Percentiles rank a stretch among this genome's conserved stretches.
phyloP scores from a whole-genome alignment of 192 early-diverging fungal genomes.

The Coemansia reversa region DNA sequence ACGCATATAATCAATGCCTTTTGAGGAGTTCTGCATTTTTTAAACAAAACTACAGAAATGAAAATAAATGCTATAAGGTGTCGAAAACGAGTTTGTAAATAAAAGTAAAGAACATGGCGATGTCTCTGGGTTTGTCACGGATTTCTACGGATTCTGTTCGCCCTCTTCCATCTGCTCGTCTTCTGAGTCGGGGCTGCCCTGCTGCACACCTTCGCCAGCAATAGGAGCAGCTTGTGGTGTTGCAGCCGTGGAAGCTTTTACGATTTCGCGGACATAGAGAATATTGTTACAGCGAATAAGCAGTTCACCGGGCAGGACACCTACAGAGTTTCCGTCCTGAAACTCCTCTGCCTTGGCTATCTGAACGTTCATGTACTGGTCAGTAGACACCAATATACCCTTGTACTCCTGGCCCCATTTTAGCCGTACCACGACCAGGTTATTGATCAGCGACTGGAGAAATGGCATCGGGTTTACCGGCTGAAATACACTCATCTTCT shows the following conservation, averaged over 20 bases:
- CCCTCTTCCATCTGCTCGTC: conserved; percentile 54
- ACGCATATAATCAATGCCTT: too few relatives aligned
- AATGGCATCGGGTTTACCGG: conserved; percentile 99
- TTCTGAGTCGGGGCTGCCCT: conserved; percentile 11
- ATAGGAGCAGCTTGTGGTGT: background rate
- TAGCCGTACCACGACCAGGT: conserved; percentile 87
- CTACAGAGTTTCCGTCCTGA: conserved; percentile 85
- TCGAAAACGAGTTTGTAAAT: background rate
- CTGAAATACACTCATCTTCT: conserved; percentile 57
- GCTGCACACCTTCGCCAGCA: conserved; percentile 1
- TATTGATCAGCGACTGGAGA: conserved; percentile 87
- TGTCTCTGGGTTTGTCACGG: too few relatives aligned
- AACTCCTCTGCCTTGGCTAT: conserved; percentile 94
- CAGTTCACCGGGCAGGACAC: conserved; percentile 83
- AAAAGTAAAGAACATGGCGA: background rate
- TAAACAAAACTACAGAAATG: background rate
- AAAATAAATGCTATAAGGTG: background rate
- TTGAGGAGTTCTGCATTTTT: too few relatives aligned
- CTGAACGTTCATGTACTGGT: conserved; percentile 98
- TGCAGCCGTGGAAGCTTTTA: conserved; percentile 26
- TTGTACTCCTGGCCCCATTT: conserved; percentile 99
- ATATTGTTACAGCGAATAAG: conserved; percentile 92
- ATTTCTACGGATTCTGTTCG: conserved; percentile 21
- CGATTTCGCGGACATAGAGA: conserved; percentile 72
- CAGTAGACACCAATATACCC: conserved; percentile 82